These are phyloP conservation scores for Ascobolus immersus DNA, from an alignment of 495 filamentous ascomycete genomes.

Conservation along the genomic window DNA sequence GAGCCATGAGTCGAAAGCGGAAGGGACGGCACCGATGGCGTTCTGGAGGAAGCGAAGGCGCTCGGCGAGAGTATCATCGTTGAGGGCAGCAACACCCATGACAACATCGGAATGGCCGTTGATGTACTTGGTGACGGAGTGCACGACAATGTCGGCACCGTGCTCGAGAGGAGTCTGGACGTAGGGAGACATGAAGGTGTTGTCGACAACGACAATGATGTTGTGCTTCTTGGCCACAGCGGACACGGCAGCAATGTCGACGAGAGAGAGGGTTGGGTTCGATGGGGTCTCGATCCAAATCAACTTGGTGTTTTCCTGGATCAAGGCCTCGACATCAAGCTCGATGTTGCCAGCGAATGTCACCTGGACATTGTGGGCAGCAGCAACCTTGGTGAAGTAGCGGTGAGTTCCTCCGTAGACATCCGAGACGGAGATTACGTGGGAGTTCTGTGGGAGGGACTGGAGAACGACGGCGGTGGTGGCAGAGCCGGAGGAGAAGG, in stretches of 20 bases:
- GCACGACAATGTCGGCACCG: slow-evolving; percentile 93
- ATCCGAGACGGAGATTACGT: slow-evolving; percentile 87
- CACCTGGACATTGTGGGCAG: slow-evolving; percentile 78
- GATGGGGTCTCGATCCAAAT: slow-evolving; percentile 93
- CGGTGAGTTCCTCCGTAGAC: slow-evolving; percentile 94
- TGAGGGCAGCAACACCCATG: slow-evolving; percentile 95
- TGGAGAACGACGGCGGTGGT: slow-evolving; percentile 84
- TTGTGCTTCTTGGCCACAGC: slow-evolving; percentile 63
- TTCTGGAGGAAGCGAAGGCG: slow-evolving; percentile 82
- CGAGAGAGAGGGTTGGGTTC: slow-evolving; percentile 76
- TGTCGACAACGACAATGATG: slow-evolving; percentile 89
- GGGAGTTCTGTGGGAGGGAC: slow-evolving; percentile 69
- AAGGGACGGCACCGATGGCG: slow-evolving; percentile 84
- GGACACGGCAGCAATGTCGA: slow-evolving; percentile 70
- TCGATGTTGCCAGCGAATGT: slow-evolving; percentile 85
- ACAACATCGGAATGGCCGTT: slow-evolving; percentile 95
- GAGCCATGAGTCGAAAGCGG: slow-evolving; percentile 92
- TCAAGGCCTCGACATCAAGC: slow-evolving; percentile 54
- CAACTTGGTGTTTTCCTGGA: slow-evolving; percentile 72
- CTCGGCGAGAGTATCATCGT: slow-evolving; percentile 48
- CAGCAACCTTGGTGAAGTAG: slow-evolving; percentile 96
- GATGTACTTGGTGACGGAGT: slow-evolving; percentile 99
- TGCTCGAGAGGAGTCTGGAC: slow-evolving; percentile 86
- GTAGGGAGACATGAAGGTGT: slow-evolving; percentile 92
- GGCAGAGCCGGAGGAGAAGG: slow-evolving; percentile 84